Base-by-base conservation (phyloP, 352 stramenopile species). In the Globisporangium alternatum region DNA sequence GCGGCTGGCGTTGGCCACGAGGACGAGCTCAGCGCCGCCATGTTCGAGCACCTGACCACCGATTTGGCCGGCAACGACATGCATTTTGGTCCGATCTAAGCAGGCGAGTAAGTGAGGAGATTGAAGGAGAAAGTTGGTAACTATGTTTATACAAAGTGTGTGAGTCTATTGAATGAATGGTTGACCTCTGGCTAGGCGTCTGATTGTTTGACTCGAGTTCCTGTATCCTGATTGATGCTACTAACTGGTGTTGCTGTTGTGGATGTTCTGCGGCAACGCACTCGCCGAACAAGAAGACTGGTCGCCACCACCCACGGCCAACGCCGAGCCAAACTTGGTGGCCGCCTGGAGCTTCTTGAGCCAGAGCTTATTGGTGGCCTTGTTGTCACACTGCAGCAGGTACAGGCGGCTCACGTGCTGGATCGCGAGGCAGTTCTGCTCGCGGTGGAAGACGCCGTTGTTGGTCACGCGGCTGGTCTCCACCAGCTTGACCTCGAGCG, bases 331-430 rank as follows among this genome's bases (percentile, higher is more conserved):
- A 31, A 67, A 86, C 39, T 69, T 80, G 65, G 70, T 74, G 0
- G 78, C 78, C 0, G 67, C 65, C 55, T 84, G 79, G 22, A 91
- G 64, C 56, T 89, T 90, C 66, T 91, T 91, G 52, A 88, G 67
- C 80, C 83, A 91, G 19, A 75, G 56, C 2, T 71, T 74, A 54
- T 76, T 78, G 13, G 72, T 64, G 12, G 77, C 56, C 8, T 59
- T 72, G 5, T 76, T 72, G 17, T 91, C 83, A 53, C 75, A 76
- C 43, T 90, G 80, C 37, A 91, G 77, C 25, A 90, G 69, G 61
- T 78, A 86, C 54, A 76, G 67, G 56, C 67, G 71, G 30, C 56
- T 72, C 33, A 84, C 76, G 68, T 75, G 70, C 64, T 80, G 64
- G 62, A 81, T 74, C 7, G 64, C 67, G 54, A 82, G 74, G 51